Percentiles rank a stretch among this genome's conserved stretches.
Conservation (phyloP, 345 rosid genomes). For the Arabis hirsuta region DNA sequence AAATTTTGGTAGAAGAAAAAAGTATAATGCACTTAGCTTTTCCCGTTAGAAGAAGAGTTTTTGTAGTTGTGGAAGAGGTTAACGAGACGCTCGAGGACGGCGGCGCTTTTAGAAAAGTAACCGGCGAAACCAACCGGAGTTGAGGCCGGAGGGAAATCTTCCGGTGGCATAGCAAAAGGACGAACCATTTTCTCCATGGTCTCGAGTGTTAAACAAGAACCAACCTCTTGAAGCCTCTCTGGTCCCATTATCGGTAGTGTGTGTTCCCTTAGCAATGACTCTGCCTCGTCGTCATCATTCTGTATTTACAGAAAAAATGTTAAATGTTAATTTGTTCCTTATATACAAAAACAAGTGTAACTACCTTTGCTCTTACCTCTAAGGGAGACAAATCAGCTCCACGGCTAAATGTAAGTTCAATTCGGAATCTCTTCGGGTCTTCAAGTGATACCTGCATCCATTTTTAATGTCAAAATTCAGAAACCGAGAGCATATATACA, state of each 20-base stretch:
- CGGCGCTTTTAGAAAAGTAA: slow-evolving; percentile 91
- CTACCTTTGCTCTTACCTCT: slow-evolving; percentile 58
- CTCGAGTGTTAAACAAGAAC: slow-evolving; percentile 84
- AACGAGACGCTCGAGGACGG: slow-evolving; percentile 82
- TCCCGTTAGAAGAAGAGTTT: slow-evolving; percentile 51
- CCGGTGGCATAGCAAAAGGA: slow-evolving; percentile 97
- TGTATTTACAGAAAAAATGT: not conserved
- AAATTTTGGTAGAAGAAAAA: not conserved
- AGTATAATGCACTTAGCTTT: not conserved
- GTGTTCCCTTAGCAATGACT: slow-evolving; percentile 89
- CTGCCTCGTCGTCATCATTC: slow-evolving; percentile 75
- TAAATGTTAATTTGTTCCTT: not conserved
- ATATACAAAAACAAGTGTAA: no score
- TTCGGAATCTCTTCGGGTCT: slow-evolving; percentile 88
- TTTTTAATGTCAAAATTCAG: not conserved
- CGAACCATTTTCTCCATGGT: slow-evolving; percentile 93
- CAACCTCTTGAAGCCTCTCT: slow-evolving; percentile 94
- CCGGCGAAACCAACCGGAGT: slow-evolving; percentile 96
- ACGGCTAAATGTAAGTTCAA: slow-evolving; percentile 93
- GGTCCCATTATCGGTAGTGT: slow-evolving; percentile 98
- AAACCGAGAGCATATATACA: slow-evolving; percentile 1
- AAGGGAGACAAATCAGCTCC: slow-evolving; percentile 98
- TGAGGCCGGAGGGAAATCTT: slow-evolving; percentile 95
- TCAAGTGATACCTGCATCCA: slow-evolving; percentile 64
- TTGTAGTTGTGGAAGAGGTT: slow-evolving; percentile 80